Percentiles rank a stretch among this genome's conserved stretches.
These are phyloP conservation scores for Chaetomium sp. DNA, from an alignment of 2,329 filamentous ascomycete species.

Conservation along the genomic window DNA sequence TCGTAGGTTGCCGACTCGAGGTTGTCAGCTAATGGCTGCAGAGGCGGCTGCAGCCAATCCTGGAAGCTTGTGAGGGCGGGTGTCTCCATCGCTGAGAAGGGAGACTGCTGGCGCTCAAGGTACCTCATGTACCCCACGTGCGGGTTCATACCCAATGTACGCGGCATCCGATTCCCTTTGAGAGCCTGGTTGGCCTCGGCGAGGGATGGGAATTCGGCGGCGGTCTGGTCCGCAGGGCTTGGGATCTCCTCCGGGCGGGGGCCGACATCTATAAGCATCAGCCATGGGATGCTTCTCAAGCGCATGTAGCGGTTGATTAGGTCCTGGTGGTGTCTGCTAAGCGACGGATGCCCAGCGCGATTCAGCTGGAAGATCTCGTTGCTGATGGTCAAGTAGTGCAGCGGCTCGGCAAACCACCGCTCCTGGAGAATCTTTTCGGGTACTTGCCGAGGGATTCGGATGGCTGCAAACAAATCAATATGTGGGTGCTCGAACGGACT, in stretches of 20 bases:
- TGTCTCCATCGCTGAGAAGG: conserved; percentile 55
- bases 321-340: conserved; percentile 62
- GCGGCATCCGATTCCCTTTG: conserved; percentile 50
- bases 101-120: conserved; percentile 78
- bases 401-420: conserved; percentile 69
- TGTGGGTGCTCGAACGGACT: neutral
- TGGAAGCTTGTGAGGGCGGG: conserved; percentile 66
- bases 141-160: conserved; percentile 38
- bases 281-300: conserved; percentile 63
- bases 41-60: conserved; percentile 91
- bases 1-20: conserved; percentile 97
- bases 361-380: conserved; percentile 61
- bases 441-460: conserved; percentile 60
- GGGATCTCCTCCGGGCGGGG: conserved; percentile 46
- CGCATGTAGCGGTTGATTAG: conserved; percentile 66
- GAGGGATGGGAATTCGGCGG: conserved; percentile 66
- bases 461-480: conserved; percentile 43
- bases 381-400: conserved; percentile 62
- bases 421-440: conserved; percentile 63
- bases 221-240: conserved; percentile 39
- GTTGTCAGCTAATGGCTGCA: conserved; percentile 95
- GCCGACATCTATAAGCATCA: conserved; percentile 65
- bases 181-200: conserved; percentile 58
- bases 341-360: conserved; percentile 61
- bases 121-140: conserved; percentile 81